Percentiles rank a stretch among this genome's conserved stretches.
Conservation (phyloP, 1,284 basidiomycete genomes). For the Gymnopus androsaceus region DNA sequence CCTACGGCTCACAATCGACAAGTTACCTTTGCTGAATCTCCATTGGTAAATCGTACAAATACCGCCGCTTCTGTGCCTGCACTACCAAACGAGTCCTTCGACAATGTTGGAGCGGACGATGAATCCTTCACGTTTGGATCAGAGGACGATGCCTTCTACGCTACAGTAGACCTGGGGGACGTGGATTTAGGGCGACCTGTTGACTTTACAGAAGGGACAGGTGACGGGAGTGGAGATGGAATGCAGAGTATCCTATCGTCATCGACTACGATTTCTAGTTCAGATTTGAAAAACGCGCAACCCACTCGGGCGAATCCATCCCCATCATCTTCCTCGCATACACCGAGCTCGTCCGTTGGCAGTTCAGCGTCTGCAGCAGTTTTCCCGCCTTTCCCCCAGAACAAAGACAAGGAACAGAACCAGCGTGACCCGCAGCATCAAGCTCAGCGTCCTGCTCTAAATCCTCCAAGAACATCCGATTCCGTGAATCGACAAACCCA, state of each 20-base stretch:
- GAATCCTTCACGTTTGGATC: slow-evolving; percentile 55
- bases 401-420: not conserved
- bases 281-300: not conserved
- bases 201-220: slow-evolving; percentile 45
- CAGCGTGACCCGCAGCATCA: not conserved
- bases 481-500: not conserved
- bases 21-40: slow-evolving; percentile 19
- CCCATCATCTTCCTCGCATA: not conserved
- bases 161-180: slow-evolving; percentile 57
- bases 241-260: not conserved
- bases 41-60: slow-evolving; percentile 1
- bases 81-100: slow-evolving; percentile 13
- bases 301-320: not conserved
- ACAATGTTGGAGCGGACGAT: slow-evolving; percentile 27
- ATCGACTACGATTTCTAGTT: no score
- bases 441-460: not conserved
- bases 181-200: slow-evolving; percentile 51
- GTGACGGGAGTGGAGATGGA: slow-evolving; percentile 11
- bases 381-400: not conserved
- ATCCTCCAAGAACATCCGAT: not conserved
- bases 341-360: not conserved
- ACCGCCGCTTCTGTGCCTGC: not conserved
- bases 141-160: slow-evolving; percentile 66
- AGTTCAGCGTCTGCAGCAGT: not conserved
- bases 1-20: slow-evolving; percentile 8